phyloP scores from a whole-genome alignment of 768 basidiomycete species.

The Xerocomus potaroensis region DNA sequence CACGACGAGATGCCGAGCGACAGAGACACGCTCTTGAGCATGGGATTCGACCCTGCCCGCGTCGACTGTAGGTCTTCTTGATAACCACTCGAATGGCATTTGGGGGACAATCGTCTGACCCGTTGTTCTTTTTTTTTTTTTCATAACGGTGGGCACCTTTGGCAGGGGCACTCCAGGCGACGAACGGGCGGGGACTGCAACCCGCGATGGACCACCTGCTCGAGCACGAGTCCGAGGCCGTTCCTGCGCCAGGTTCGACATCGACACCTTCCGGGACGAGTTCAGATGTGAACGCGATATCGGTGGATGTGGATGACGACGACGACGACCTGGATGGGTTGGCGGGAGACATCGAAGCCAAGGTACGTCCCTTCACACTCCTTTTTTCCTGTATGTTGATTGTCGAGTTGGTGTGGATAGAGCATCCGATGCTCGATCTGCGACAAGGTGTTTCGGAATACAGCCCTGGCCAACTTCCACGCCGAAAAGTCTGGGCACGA shows the following conservation, averaged over 20 bases:
- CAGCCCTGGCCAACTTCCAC: constrained; percentile 86
- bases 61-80: constrained; percentile 67
- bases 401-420: too few species aligned
- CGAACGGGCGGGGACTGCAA: constrained; percentile 79
- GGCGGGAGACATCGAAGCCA: constrained; percentile 54
- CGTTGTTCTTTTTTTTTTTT: too few species aligned
- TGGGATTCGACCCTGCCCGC: constrained; percentile 84
- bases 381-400: too few species aligned
- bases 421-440: constrained; percentile 84
- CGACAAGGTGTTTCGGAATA: constrained; percentile 81
- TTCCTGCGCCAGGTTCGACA: constrained; percentile 53
- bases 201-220: constrained; percentile 88
- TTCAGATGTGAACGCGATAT: too few species aligned
- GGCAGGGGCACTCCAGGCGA: constrained; percentile 86
- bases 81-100: too few species aligned
- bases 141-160: too few species aligned
- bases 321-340: constrained; percentile 67
- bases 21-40: constrained; percentile 69
- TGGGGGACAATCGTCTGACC: too few species aligned
- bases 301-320: constrained; percentile 60
- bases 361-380: constrained; percentile 47
- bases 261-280: too few species aligned
- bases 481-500: constrained; percentile 95
- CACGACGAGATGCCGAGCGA: constrained; percentile 45
- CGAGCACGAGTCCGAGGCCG: constrained; percentile 68